Percentiles rank a stretch among this genome's conserved stretches.
phyloP scores from a whole-genome alignment of 73 alveolate genomes.

The Halteria grandinella region DNA sequence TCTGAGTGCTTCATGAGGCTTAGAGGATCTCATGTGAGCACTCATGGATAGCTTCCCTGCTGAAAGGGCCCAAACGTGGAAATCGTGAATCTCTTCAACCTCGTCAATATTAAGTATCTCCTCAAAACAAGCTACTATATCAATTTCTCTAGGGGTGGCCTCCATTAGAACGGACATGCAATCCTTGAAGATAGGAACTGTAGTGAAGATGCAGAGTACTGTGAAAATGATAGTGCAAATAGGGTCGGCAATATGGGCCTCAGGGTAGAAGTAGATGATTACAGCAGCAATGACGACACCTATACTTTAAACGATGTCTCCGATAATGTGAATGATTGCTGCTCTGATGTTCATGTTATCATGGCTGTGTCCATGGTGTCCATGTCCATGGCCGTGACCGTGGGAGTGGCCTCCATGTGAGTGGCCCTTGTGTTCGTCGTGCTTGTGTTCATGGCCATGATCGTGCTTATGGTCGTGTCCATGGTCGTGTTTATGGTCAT shows the following conservation, averaged over 20 bases:
- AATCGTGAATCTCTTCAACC: slow-evolving; percentile 80
- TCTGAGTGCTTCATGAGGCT: slow-evolving; percentile 7
- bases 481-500: slow-evolving; percentile 16
- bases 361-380: slow-evolving; percentile 48
- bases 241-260: slow-evolving; percentile 87
- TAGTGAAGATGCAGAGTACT: slow-evolving; percentile 88
- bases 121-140: slow-evolving; percentile 60
- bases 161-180: slow-evolving; percentile 94
- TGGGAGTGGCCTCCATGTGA: slow-evolving; percentile 26
- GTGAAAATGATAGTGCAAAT: slow-evolving; percentile 89
- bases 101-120: slow-evolving; percentile 65
- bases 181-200: slow-evolving; percentile 87
- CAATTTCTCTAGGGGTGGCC: slow-evolving; percentile 88
- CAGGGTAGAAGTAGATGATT: slow-evolving; percentile 79
- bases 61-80: slow-evolving; percentile 84
- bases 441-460: slow-evolving; percentile 55
- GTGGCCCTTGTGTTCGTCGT: slow-evolving; percentile 52
- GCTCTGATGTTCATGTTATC: slow-evolving; percentile 92
- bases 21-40: slow-evolving; percentile 70
- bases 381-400: slow-evolving; percentile 35
- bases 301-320: slow-evolving; percentile 85
- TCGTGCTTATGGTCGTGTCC: slow-evolving; percentile 45
- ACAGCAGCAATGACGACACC: slow-evolving; percentile 93
- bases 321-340: slow-evolving; percentile 87
- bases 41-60: slow-evolving; percentile 79